Base-by-base conservation (phyloP, 1,284 basidiomycete genomes). In the Boletus holoroseus region DNA sequence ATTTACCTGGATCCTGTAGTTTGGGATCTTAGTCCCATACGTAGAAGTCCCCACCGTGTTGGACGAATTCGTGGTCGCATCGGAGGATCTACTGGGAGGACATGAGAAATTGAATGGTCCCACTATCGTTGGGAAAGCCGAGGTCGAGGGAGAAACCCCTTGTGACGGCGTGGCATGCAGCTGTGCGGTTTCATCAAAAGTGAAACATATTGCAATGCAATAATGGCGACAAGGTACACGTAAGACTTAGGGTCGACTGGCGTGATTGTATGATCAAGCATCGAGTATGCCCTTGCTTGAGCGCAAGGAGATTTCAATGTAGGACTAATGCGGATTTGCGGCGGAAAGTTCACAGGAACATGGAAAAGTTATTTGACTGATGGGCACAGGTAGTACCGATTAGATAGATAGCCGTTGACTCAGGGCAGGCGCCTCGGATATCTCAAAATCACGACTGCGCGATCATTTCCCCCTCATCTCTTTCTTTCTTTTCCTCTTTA, bases 341-440 rank as follows among this genome's bases (percentile, higher is more conserved):
- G 43, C 18, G 30, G 24, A 31, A 50, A 50, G 43, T 59, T 64
- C 63, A 55, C 63, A 60, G 53, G 53, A 49, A 44, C 60, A 49
- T 62, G 57, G 38, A 50, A 2, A 57, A 41, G 20, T 45, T 31
- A 12, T 27, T 37, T 31, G n/a, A 7, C 2, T 6, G 38, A 22
- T 31, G 38, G n/a, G n/a, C 22, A 3, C 22, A 22, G 44, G 31
- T 37, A 38, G 20, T 26, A 20, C 48, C 20, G 63, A 68, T 66
- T 48, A 67, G 63, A 68, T 67, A 35, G 46, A 55, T 59, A 57
- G 22, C 53, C 41, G 43, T 51, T 30, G 49, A 59, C 67, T 67
- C 66, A 67, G 65, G 68, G 68, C 65, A 70, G 65, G 66, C 59
- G 42, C 40, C 42, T 34, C 34, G 28, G 31, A 49, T 49, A 55